A percentile compares a stretch with the other conserved stretches of the same genome.
Evolutionary conservation across 495 filamentous ascomycete species (phyloP).

Genomic region (Talaromyces nanjingensis): DNA sequence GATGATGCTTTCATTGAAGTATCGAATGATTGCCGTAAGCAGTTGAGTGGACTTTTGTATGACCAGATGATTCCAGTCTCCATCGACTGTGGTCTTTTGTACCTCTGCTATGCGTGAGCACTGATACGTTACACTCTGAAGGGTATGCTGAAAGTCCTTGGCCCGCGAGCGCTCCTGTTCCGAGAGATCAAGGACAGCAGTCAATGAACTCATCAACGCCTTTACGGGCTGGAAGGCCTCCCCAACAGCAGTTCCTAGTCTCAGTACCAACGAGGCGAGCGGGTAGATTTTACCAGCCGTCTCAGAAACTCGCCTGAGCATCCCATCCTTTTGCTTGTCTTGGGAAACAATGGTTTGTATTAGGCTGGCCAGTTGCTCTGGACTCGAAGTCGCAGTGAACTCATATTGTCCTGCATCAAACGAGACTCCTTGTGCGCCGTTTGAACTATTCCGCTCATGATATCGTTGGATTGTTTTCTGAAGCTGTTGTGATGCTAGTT

Average conservation of each 20-base stretch:
- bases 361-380: background rate
- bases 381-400: background rate
- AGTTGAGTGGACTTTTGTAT: constrained; percentile 1
- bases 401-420: background rate
- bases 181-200: background rate
- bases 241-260: background rate
- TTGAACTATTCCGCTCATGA: background rate
- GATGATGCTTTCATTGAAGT: background rate
- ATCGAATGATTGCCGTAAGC: background rate
- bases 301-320: background rate
- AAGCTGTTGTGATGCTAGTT: background rate
- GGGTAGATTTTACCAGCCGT: background rate
- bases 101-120: background rate
- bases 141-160: background rate
- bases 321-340: background rate
- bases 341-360: background rate
- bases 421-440: background rate
- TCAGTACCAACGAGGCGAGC: background rate
- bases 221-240: background rate
- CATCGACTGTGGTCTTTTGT: background rate
- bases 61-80: background rate
- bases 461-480: background rate
- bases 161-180: constrained; percentile 1
- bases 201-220: background rate
- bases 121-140: background rate